Conservation (phyloP, 129 eudicot genomes). For the Mikania micrantha region DNA sequence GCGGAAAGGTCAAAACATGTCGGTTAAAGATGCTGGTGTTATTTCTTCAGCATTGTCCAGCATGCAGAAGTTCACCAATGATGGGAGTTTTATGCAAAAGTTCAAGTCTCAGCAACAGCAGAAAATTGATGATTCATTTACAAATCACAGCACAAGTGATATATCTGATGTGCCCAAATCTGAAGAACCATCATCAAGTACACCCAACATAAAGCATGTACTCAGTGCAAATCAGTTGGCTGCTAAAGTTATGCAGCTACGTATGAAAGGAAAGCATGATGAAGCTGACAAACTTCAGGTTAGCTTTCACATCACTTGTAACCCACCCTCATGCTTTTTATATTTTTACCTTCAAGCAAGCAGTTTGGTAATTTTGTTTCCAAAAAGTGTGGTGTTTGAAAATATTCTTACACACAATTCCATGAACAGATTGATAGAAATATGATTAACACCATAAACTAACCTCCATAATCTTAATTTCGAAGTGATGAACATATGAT, state of each 20-base stretch:
- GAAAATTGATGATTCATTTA: conserved; percentile 16
- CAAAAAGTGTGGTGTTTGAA: not conserved
- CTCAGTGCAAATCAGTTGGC: conserved; percentile 88
- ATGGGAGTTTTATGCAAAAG: conserved; percentile 64
- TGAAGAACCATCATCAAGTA: conserved; percentile 21
- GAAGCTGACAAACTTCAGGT: conserved; percentile 72
- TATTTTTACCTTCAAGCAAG: not conserved
- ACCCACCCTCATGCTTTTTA: not conserved
- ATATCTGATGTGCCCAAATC: conserved; percentile 18
- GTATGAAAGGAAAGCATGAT: conserved; percentile 88
- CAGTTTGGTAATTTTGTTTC: not conserved
- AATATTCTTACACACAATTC: not conserved
- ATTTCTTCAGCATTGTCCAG: conserved; percentile 73
- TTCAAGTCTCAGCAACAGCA: conserved; percentile 26
- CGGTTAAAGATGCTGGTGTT: conserved; percentile 49
- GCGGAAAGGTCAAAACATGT: conserved; percentile 44
- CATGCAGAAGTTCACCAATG: conserved; percentile 63
- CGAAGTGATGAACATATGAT: not conserved
- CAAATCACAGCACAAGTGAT: conserved; percentile 17
- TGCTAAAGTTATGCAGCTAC: conserved; percentile 85
- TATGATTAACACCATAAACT: not conserved
- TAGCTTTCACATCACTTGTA: not conserved
- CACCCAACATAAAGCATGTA: conserved; percentile 31
- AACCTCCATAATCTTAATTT: not conserved
- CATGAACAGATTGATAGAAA: not conserved